Evolutionary conservation across 225 moss, liverwort and hornwort species (phyloP).

Genomic region (Bryoerythrophyllum caledonicum): DNA sequence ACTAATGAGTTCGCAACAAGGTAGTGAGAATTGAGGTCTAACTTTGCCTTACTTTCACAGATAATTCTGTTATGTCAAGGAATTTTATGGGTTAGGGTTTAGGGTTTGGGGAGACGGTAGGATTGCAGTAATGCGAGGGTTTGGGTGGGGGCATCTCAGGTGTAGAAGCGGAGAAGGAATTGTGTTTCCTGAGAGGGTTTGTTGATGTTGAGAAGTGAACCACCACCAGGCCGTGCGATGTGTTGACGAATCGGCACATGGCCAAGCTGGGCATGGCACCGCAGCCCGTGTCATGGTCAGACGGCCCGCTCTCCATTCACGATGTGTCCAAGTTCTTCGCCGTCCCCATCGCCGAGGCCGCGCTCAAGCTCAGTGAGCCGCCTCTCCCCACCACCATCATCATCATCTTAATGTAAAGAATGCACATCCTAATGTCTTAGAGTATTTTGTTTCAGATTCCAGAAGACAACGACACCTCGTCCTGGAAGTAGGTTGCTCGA

Average conservation of each 20-base stretch:
- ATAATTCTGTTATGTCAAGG: background rate
- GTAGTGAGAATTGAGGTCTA: no score
- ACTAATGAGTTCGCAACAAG: no score
- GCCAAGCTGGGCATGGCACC: slow-evolving; percentile 56
- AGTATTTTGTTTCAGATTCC: background rate
- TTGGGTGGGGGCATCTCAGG: slow-evolving; percentile 37
- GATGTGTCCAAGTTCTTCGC: slow-evolving; percentile 55
- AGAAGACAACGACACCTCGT: no score
- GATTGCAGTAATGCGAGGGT: background rate
- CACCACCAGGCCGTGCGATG: slow-evolving; percentile 40
- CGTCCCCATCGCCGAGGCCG: slow-evolving; percentile 63
- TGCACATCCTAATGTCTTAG: slow-evolving; percentile 1
- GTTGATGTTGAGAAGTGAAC: background rate
- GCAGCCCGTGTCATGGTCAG: slow-evolving; percentile 52
- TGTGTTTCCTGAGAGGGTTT: background rate
- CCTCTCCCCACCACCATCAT: slow-evolving; percentile 26
- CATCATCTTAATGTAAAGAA: background rate
- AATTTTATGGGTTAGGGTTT: background rate
- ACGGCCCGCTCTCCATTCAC: slow-evolving; percentile 46
- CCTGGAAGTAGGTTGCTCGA: background rate
- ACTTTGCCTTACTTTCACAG: no score
- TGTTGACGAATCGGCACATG: slow-evolving; percentile 52
- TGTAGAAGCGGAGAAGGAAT: slow-evolving; percentile 22
- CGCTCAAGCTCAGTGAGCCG: slow-evolving; percentile 60
- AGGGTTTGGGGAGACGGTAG: background rate